Evolutionary conservation across 305 asterid genomes (phyloP), one percentile per base, ranked within the genome.

Genomic region (Fraxinus paxiana): DNA sequence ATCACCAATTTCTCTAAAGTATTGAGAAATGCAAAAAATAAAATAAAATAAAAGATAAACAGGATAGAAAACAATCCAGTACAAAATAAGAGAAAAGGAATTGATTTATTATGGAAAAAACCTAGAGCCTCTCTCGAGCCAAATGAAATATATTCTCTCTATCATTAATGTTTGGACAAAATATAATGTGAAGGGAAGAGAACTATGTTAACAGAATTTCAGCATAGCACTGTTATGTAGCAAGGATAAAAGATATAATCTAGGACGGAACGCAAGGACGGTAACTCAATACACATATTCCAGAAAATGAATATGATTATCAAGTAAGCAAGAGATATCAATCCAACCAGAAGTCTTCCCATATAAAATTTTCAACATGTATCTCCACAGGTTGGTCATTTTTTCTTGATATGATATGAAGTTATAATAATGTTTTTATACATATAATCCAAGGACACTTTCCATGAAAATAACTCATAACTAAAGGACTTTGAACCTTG

Each of bases 1-100:
- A 89, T 86, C 86, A 83, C 98, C 98, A 81, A 94, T 89, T 89
- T 94, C 98, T 86, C 98, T 93, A 77, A 2, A 80, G 67, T 76
- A 65, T 77, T 73, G 20, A 77, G 69, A 84, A 61, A 71, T 67
- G 22, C 1, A 13, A 79, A 72, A 77, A 2, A 43, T 1, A 38
- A 38, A 38, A 8, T 43, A 43, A 43, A 43, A 43, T 13, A 46
- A 46, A 43, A 13, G 54, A 46, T 61, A 22, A 22, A 61, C 71
- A 22, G 71, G n/a, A 5, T 61, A 61, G 71, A 61, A 56, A 54
- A 59, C 13, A 59, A 20, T 9, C 71, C 33, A 61, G 71, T 61
- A 26, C 33, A 61, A 61, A 61, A 20, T 7, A 61, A 61, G 33
- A 7, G 71, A 61, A 22, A 61, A 61, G 2, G 33, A 61, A 61